phyloP scores from a whole-genome alignment of 1,139 yeast genomes.

The Scheffersomyces quercinus region DNA sequence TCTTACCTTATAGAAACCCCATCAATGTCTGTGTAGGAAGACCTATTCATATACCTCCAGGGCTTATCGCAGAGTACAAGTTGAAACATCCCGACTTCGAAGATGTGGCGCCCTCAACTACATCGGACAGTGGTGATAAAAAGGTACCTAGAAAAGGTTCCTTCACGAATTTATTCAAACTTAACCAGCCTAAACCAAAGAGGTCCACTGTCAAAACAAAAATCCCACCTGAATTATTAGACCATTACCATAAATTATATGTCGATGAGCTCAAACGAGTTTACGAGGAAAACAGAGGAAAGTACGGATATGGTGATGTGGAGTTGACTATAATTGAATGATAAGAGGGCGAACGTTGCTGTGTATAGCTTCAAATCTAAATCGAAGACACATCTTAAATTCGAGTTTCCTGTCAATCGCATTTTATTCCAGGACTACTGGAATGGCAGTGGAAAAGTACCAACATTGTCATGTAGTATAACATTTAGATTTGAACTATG shows the following conservation, averaged over 20 bases:
- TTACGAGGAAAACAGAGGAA: slow-evolving; percentile 68
- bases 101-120: not conserved
- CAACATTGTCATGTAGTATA: no score
- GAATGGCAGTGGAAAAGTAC: not conserved
- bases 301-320: slow-evolving; percentile 54
- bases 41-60: slow-evolving; percentile 70
- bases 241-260: slow-evolving; percentile 72
- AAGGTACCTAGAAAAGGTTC: slow-evolving; percentile 14
- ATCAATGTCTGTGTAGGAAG: slow-evolving; percentile 79
- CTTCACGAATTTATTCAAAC: slow-evolving; percentile 25
- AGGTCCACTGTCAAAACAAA: slow-evolving; percentile 22
- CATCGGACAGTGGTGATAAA: not conserved
- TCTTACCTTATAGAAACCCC: slow-evolving; percentile 81
- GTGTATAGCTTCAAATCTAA: not conserved
- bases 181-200: slow-evolving; percentile 14
- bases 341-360: not conserved
- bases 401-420: no score
- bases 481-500: no score
- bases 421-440: not conserved
- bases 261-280: slow-evolving; percentile 65
- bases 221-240: slow-evolving; percentile 49
- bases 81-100: slow-evolving; percentile 29
- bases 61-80: slow-evolving; percentile 33
- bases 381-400: no score
- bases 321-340: slow-evolving; percentile 50